These are phyloP conservation scores for Boletellus deceptivus DNA, from an alignment of 1,284 basidiomycete genomes.

Conservation along the genomic window DNA sequence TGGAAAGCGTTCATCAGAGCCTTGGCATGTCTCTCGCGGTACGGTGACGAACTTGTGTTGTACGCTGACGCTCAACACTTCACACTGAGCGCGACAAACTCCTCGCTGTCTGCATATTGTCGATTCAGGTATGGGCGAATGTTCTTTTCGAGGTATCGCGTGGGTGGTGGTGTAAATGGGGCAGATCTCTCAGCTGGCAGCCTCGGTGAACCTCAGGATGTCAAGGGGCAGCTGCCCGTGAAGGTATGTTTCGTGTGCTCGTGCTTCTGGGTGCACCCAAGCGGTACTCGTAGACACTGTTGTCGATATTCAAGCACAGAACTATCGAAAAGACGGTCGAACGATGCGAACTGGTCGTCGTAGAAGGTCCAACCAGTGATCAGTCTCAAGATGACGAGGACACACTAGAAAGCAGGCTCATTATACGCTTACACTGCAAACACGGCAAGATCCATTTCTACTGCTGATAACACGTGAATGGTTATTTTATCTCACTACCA, in stretches of 20 bases:
- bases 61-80: slow-evolving; percentile 59
- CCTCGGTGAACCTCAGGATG: slow-evolving; percentile 34
- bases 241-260: slow-evolving; percentile 47
- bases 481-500: slow-evolving; percentile 28
- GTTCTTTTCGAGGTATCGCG: slow-evolving; percentile 68
- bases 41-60: slow-evolving; percentile 74
- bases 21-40: slow-evolving; percentile 70
- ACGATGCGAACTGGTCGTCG: slow-evolving; percentile 67
- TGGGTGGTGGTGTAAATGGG: slow-evolving; percentile 33
- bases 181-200: slow-evolving; percentile 16
- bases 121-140: slow-evolving; percentile 66
- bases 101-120: slow-evolving; percentile 75
- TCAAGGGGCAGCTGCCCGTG: slow-evolving; percentile 63
- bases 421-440: slow-evolving; percentile 74
- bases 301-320: slow-evolving; percentile 70
- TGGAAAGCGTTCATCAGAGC: slow-evolving; percentile 67
- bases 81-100: slow-evolving; percentile 69
- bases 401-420: slow-evolving; percentile 64
- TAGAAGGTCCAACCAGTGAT: slow-evolving; percentile 46
- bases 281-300: slow-evolving; percentile 48
- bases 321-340: slow-evolving; percentile 74
- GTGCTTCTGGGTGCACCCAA: slow-evolving; percentile 3
- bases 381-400: slow-evolving; percentile 53
- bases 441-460: slow-evolving; percentile 50
- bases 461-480: background rate